Evolutionary conservation across 2,329 filamentous ascomycete species (phyloP), one percentile per base, ranked within the genome.

Genomic region (Fusarium sublunatum): DNA sequence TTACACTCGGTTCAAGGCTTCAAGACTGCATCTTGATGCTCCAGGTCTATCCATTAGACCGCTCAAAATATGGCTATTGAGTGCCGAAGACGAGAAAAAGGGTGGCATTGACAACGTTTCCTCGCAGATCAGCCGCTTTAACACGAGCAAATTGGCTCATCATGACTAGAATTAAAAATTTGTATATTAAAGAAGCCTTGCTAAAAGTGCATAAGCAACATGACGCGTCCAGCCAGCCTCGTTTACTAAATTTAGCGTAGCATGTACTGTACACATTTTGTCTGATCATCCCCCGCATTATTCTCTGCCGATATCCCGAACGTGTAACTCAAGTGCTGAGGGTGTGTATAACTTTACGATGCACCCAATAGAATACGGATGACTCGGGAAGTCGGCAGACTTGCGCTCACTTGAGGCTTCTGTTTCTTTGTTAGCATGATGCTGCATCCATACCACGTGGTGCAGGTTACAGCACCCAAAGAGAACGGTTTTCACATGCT

Each of bases 221-320:
- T 53, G 43, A 34, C 34, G 50, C 38, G 24, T 35, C 45, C 45
- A 29, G 28, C 15, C 22, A 34, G 51, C 35, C 51, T 28, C 45
- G 36, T 13, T 7, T 15, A 10, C 51, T 50, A 53, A 53, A 50
- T 50, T 53, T 53, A 53, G 51, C 25, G 28, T 22, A 31, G 19
- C 28, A 3, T 24, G 34, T 24, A 13, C 19, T 19, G 4, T 26
- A 8, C 19, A 4, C 32, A 25, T 13, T 35, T 29, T 32, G 15
- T 29, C 11, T 34, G 19, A 25, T 22, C 6, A 48, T 26, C 42
- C 49, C 31, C 49, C 49, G 49, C 42, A 53, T 38, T 48, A 53
- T 38, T 48, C 35, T 44, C 31, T 24, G 26, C 42, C 49, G 42
- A 52, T 38, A 31, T n/a, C 29, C 49, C 49, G 42, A 32, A 48